phyloP scores from a whole-genome alignment of 1,139 yeast species.

The Taiozyma sp. region DNA sequence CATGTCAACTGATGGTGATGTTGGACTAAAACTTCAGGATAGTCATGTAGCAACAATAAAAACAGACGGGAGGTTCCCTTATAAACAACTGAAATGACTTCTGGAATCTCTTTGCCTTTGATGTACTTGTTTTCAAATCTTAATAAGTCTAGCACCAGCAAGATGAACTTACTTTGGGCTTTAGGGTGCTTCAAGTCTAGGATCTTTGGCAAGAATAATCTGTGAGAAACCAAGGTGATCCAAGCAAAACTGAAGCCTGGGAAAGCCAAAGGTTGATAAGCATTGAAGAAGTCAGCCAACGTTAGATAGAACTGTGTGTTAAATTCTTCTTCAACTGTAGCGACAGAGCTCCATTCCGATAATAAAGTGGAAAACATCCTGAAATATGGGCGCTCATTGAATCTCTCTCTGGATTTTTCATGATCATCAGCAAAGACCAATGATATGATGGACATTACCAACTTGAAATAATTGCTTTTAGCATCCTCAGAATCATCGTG shows the following conservation, averaged over 20 bases:
- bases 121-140: constrained; percentile 53
- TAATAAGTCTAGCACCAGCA: constrained; percentile 61
- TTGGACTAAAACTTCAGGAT: constrained; percentile 80
- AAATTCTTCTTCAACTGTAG: no score
- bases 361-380: constrained; percentile 80
- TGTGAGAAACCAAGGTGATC: constrained; percentile 86
- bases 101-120: constrained; percentile 43
- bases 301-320: constrained; percentile 45
- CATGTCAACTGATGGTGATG: constrained; percentile 74
- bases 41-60: constrained; percentile 78
- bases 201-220: constrained; percentile 82
- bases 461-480: constrained; percentile 30
- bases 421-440: no score
- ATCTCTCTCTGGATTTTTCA: constrained; percentile 37
- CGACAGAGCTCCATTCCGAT: constrained; percentile 23
- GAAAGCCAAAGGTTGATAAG: constrained; percentile 82
- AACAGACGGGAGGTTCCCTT: constrained; percentile 83
- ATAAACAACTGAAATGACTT: constrained; percentile 74
- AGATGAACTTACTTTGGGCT: constrained; percentile 60
- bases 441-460: no score
- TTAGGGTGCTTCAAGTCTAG: constrained; percentile 51
- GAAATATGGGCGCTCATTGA: constrained; percentile 5
- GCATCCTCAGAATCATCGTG: constrained; percentile 36
- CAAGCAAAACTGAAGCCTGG: constrained; percentile 97
- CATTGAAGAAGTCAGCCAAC: constrained; percentile 65